phyloP scores from a whole-genome alignment of 2,329 filamentous ascomycete genomes.

The Lachnellula arida region DNA sequence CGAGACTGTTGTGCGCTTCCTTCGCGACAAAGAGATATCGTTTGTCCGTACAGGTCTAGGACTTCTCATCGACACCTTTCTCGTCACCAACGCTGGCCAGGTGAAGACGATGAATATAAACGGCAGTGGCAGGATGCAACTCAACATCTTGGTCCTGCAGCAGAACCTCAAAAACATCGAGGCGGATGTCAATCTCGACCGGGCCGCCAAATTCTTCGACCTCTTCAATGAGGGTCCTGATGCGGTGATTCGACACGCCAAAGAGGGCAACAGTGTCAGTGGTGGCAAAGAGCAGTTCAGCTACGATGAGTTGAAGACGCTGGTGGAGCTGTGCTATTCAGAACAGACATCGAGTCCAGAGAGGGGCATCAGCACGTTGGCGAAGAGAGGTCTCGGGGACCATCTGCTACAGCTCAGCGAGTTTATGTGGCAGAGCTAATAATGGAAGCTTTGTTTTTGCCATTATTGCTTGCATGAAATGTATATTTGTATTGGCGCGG shows the following conservation, averaged over 20 bases:
- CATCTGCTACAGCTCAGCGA: conserved; percentile 67
- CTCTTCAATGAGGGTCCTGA: conserved; percentile 64
- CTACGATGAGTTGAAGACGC: conserved; percentile 60
- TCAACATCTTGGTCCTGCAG: conserved; percentile 92
- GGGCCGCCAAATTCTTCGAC: conserved; percentile 63
- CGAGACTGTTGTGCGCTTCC: conserved; percentile 68
- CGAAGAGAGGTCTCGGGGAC: conserved; percentile 65
- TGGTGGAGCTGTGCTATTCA: conserved; percentile 64
- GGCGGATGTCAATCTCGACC: conserved; percentile 57
- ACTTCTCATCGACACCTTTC: conserved; percentile 70
- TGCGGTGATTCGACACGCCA: conserved; percentile 58
- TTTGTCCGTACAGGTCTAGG: conserved; percentile 77
- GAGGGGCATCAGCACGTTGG: conserved; percentile 61
- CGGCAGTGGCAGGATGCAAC: conserved; percentile 81
- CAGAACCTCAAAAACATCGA: conserved; percentile 96
- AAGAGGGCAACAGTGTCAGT: conserved; percentile 36
- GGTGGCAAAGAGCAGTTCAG: conserved; percentile 46
- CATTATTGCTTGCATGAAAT: background rate
- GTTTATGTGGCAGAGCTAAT: conserved; percentile 58
- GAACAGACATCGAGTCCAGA: conserved; percentile 62
- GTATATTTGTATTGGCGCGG: conserved; percentile 5
- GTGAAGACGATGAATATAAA: conserved; percentile 79
- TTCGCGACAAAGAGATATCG: conserved; percentile 64
- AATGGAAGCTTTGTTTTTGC: background rate
- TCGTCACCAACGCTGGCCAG: conserved; percentile 66